Conservation (phyloP, 139 green algal genomes). For the Limnomonas spitsbergensis region DNA sequence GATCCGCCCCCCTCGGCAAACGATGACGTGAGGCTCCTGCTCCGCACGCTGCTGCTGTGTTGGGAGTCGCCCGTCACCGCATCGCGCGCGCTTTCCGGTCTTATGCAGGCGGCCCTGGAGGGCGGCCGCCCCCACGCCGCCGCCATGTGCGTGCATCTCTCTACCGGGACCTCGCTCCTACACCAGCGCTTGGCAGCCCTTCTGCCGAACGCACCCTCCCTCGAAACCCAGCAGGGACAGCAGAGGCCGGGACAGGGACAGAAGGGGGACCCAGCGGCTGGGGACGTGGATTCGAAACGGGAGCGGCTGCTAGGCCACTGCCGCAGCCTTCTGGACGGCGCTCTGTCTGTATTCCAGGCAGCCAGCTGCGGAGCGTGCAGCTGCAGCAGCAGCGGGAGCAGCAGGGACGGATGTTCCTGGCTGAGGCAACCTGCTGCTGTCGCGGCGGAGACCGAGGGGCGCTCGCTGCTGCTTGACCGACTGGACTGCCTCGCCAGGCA, state of each 20-base stretch:
- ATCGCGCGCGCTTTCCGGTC: too few species aligned
- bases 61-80: neutral
- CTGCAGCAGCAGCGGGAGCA: too few species aligned
- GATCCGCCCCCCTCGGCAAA: too few species aligned
- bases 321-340: neutral
- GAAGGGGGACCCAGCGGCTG: neutral
- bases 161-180: neutral
- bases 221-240: too few species aligned
- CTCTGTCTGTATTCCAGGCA: neutral
- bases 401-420: too few species aligned
- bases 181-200: neutral
- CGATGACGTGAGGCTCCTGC: neutral
- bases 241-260: neutral
- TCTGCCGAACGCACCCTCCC: too few species aligned
- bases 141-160: constrained; percentile 9
- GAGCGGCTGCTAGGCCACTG: neutral
- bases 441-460: too few species aligned
- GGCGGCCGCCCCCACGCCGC: neutral
- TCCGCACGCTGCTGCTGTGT: neutral
- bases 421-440: too few species aligned
- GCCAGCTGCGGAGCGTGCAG: neutral
- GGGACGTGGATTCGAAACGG: too few species aligned
- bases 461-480: neutral
- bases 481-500: neutral
- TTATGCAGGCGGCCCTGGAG: neutral